Evolutionary conservation across 2,329 filamentous ascomycete genomes (phyloP), one percentile per base, ranked within the genome.

Genomic region (Exophiala spinifera): DNA sequence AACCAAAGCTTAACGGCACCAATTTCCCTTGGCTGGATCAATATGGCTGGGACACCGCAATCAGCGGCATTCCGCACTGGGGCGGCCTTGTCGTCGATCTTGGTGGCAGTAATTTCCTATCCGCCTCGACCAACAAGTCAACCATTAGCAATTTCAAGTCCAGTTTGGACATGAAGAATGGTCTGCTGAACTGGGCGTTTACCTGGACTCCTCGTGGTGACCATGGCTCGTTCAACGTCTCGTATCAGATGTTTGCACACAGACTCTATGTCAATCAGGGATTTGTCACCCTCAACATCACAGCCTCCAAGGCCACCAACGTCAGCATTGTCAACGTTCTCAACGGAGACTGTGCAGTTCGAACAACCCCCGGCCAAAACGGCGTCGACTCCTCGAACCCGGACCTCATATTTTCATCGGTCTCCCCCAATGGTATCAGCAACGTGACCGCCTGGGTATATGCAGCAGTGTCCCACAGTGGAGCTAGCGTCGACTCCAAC

Each of bases 41-140:
- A 61, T 86, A 87, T 69, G 85, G 85, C 5, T 80, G 81, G 53
- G 86, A 90, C 63, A 86, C 81, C 61, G 84, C 87, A 47, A 86
- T 89, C 58, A 81, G 80, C 48, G 87, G 87, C 20, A 78, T 90
- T 14, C 87, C 87, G 5, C 86, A 89, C 65, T 87, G 84, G 77
- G 77, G 77, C 21, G 82, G 80, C 1, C 70, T 87, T 34, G 67
- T 84, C 33, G 73, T 87, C 15, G 76, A 83, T 49, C 70, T 81
- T 2, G 79, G 78, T 2, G 74, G 78, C 51, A 74, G 75, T 20
- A 70, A 72, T 7, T 76, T 80, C 45, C 72, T 89, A 28, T 79
- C 86, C 70, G 81, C 85, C 2, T 81, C 76, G 0, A 83, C 85
- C 2, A 74, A 81, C 44, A 78, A 76, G 28, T 70, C 70, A 0